A percentile compares a stretch with the other conserved stretches of the same genome.
Conservation (phyloP, 495 filamentous ascomycete species). For the Echria macrotheca region DNA sequence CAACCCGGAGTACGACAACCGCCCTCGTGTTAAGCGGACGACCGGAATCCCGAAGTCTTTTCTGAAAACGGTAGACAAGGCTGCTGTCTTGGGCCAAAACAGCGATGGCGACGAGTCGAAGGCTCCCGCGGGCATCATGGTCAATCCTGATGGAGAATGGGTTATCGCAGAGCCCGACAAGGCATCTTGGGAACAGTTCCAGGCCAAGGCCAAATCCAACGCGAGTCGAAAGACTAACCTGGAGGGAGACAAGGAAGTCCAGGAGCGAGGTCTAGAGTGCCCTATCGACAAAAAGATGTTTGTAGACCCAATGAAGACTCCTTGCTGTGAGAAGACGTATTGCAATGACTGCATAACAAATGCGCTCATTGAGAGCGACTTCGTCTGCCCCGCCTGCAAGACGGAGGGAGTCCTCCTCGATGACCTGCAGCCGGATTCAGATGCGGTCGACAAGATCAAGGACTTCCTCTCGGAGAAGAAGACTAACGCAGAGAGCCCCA, state of each 20-base stretch:
- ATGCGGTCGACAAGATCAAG: conserved; percentile 69
- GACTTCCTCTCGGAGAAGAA: conserved; percentile 70
- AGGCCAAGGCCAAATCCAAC: conserved; percentile 81
- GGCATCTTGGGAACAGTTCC: conserved; percentile 91
- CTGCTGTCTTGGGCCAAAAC: conserved; percentile 65
- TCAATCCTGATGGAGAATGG: conserved; percentile 94
- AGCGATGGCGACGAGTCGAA: conserved; percentile 68
- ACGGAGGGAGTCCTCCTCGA: conserved; percentile 88
- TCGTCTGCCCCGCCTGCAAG: conserved; percentile 86
- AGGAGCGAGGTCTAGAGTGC: conserved; percentile 84
- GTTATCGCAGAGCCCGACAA: conserved; percentile 93
- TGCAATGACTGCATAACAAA: conserved; percentile 99
- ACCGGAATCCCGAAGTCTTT: conserved; percentile 94
- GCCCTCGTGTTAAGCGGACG: conserved; percentile 85
- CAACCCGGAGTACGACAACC: conserved; percentile 89
- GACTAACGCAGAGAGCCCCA: conserved; percentile 42
- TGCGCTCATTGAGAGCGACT: conserved; percentile 94
- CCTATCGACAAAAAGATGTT: conserved; percentile 94
- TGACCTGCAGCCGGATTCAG: conserved; percentile 77
- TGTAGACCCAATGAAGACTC: conserved; percentile 95
- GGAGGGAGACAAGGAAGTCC: conserved; percentile 67
- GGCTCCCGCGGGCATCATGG: conserved; percentile 82
- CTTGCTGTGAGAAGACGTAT: conserved; percentile 94
- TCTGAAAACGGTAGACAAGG: conserved; percentile 88
- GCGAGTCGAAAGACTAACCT: conserved; percentile 67